Evolutionary conservation across 331 rosid genomes (phyloP), one percentile per base, ranked within the genome.

Genomic region (Pyrus hybrid): DNA sequence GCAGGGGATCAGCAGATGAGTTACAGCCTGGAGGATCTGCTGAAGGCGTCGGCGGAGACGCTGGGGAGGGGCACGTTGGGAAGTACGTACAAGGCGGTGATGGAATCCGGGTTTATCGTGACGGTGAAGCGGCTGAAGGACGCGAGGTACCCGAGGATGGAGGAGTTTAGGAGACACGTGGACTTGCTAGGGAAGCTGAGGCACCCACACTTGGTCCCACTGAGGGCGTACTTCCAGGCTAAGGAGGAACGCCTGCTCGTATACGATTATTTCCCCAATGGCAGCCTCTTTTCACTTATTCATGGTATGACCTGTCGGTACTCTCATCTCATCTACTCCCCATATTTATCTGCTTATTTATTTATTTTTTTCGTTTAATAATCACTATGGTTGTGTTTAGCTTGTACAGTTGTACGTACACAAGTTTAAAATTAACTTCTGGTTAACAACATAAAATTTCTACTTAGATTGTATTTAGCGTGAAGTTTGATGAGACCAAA

Each of bases 211-310:
- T 25, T 93, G 26, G 98, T 93, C 33, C 96, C 98, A 25, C 93
- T 93, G 7, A 85, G 98, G 76, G 98, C 98, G 7, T 93, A 90
- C 69, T 93, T 93, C 30, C 98, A 93, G 80, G 98, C 98, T 7
- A 93, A 90, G 83, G 98, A 91, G 67, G 98, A 93, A 80, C 87
- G 98, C 22, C 83, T 93, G 73, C 86, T 93, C 16, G 98, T 91
- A 5, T 93, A 87, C 79, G 98, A 93, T 77, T 93, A 91, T 63
- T 93, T 93, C 77, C 98, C 98, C 13, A 93, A 93, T 69, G 98
- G 98, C 77, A 93, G 97, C 80, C 98, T 93, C 69, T 93, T 88
- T 86, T 93, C 98, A 37, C 97, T 93, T 16, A 72, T 93, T 77
- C 98, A 93, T 35, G 97, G 98, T 93, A 88, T 13, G 81, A 25